Conservation (phyloP, 1,284 basidiomycete genomes). For the Puccinia coronata region DNA sequence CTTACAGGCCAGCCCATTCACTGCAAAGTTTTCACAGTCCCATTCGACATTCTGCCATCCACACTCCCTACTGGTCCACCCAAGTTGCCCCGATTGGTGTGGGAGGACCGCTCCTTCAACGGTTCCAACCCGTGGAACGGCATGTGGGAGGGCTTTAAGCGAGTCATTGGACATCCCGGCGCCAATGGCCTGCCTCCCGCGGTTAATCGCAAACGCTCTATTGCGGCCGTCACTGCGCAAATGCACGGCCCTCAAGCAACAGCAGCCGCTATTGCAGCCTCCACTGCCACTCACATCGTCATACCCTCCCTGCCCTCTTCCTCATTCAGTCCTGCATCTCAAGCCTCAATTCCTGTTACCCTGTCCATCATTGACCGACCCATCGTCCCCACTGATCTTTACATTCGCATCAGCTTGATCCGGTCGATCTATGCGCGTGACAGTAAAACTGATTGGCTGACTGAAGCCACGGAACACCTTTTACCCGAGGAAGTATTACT, state of each 20-base stretch:
- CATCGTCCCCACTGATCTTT: slow-evolving; percentile 56
- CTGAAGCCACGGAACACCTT: slow-evolving; percentile 51
- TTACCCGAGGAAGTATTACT: slow-evolving; percentile 55
- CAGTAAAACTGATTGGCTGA: slow-evolving; percentile 51
- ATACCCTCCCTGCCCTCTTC: slow-evolving; percentile 56
- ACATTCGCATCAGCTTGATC: slow-evolving; percentile 57
- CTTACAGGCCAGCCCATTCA: slow-evolving; percentile 54
- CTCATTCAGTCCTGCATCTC: slow-evolving; percentile 55
- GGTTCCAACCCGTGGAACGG: slow-evolving; percentile 32
- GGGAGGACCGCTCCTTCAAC: slow-evolving; percentile 45
- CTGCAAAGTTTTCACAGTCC: slow-evolving; percentile 56
- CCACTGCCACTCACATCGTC: slow-evolving; percentile 56
- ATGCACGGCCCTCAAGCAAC: slow-evolving; percentile 50
- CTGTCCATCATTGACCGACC: slow-evolving; percentile 57
- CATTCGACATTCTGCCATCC: slow-evolving; percentile 57
- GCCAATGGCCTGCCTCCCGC: slow-evolving; percentile 52
- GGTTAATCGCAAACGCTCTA: slow-evolving; percentile 53
- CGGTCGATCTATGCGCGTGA: slow-evolving; percentile 57
- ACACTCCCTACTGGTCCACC: slow-evolving; percentile 53
- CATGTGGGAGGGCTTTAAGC: slow-evolving; percentile 43
- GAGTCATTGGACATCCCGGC: slow-evolving; percentile 28
- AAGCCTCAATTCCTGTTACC: slow-evolving; percentile 55
- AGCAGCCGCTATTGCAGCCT: slow-evolving; percentile 30
- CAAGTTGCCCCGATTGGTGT: slow-evolving; percentile 43
- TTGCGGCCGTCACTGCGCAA: slow-evolving; percentile 53